Evolutionary conservation across 1,139 yeast genomes (phyloP), one percentile per base, ranked within the genome.

Genomic region (Pichia kudriavzevii): DNA sequence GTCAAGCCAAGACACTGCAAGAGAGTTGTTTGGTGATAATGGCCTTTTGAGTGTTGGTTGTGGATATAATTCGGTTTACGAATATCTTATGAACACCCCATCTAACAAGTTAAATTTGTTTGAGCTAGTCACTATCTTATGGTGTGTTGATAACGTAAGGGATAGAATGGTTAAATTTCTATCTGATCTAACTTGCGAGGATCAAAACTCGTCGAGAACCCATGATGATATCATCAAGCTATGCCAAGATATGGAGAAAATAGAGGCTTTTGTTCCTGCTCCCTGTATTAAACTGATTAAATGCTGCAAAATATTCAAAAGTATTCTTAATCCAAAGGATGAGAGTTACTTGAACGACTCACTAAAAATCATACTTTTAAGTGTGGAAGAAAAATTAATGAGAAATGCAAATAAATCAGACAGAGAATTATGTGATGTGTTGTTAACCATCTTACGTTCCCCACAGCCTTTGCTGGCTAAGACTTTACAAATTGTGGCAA

Each of bases 221-320:
- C 32, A 34, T 12, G 15, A 30, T 14, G 32, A 35, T 25, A 10
- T 17, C 9, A 15, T 31, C 23, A 13, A 7, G 7, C 13, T 39
- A 7, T 23, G 27, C 9, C 14, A 16, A 5, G 34, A 31, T n/a
- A 35, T 41, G 16, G 38, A 45, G 15, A 40, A 41, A 28, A 42
- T 45, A 21, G 45, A 46, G 22, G 40, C 36, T 18, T 45, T 43
- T 21, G 46, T 53, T 23, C 58, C 57, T 22, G 32, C 37, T 3
- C 34, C 39, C 6, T 49, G 55, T 41, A 44, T 45, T 7, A 48
- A 50, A 30, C 32, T 53, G n/a, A 38, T 44, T 12, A 53, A 50
- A 36, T 46, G 49, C 30, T 45, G 43, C 28, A 43, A 44, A 10
- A 44, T 51, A 11, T 50, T 54, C 32, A 46, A 45, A 30, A 40